A percentile compares a stretch with the other conserved stretches of the same genome.
phyloP scores from a whole-genome alignment of 208 protist species.

The Paratrypanosoma confusum region DNA sequence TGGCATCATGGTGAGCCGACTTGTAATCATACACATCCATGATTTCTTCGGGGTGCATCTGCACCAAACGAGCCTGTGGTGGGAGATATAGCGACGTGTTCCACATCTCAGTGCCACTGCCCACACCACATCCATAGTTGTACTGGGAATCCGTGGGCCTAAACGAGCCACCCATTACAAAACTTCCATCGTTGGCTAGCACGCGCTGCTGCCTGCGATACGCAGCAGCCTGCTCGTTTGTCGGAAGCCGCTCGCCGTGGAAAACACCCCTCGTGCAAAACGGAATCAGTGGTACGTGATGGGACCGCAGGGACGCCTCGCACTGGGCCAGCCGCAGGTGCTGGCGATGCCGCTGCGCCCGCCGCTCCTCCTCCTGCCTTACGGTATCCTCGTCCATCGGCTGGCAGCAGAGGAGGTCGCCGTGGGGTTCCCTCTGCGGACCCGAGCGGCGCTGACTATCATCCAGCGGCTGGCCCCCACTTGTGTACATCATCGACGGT shows the following conservation, averaged over 20 bases:
- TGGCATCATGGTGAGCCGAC: no score
- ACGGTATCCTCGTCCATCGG: no score
- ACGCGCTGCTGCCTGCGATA: not conserved
- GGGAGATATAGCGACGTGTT: no score
- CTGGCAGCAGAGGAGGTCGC: no score
- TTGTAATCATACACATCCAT: no score
- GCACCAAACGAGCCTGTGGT: no score
- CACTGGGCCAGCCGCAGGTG: conserved; percentile 19
- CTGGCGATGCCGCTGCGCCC: conserved; percentile 3
- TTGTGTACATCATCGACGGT: no score
- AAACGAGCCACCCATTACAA: conserved; percentile 4
- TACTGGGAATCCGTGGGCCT: conserved; percentile 4
- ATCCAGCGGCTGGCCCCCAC: no score
- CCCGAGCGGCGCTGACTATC: no score
- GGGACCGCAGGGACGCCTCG: conserved; percentile 19
- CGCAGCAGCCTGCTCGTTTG: not conserved
- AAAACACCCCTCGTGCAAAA: conserved; percentile 34
- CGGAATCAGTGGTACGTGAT: conserved; percentile 38
- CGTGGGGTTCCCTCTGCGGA: no score
- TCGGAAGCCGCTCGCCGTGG: not conserved
- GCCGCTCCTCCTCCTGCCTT: conserved; percentile 3
- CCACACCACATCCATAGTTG: not conserved
- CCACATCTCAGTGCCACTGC: not conserved
- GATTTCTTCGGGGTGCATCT: no score
- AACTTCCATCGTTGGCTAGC: not conserved